Base-by-base conservation (phyloP, 2,329 filamentous ascomycete genomes). In the Calonectria hongkongensis region DNA sequence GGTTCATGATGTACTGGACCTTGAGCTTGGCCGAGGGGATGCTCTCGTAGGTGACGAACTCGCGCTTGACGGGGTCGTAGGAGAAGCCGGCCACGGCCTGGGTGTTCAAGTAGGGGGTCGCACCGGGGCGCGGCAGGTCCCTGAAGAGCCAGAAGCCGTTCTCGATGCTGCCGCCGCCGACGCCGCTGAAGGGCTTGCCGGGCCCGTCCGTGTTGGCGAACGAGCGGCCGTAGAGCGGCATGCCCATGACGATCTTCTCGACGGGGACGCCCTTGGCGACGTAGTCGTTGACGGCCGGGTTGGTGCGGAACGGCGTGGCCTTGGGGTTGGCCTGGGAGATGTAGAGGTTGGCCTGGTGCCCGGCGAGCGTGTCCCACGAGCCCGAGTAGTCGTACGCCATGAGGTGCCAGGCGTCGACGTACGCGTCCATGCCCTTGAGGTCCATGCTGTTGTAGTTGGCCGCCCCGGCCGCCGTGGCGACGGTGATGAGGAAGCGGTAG, bases 221-320 rank as follows among this genome's bases (percentile, higher is more conserved):
- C 0, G 92, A 88, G n/a, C 94, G 92, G 1, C 94, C 95, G 80
- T 96, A 97, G 0, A 97, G 87, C 0, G 95, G 94, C 85, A 96
- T 89, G 1, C 94, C 94, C 39, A 97, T 84, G 8, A 94, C 88
- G 64, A 97, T 90, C 84, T 96, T 96, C 63, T 84, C 81, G 0
- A 90, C 75, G 0, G 88, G 78, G 10, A 97, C 88, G 10, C 91
- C 92, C 15, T 87, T 85, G 4, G 85, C 80, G 13, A 90, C 83
- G 69, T 84, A 84, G 50, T 80, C 90, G 10, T 86, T 81, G 30
- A 97, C 85, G 4, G 94, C 94, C 43, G 86, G 84, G 63, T 93
- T 87, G 3, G 92, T 93, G 85, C 88, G 93, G 85, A 93, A 94
- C 10, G 93, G 93, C 1, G 94, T 96, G 33, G 87, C 86, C 1